Evolutionary conservation across 192 early-diverging fungal genomes (phyloP).

Genomic region (Phycomyces nitens): DNA sequence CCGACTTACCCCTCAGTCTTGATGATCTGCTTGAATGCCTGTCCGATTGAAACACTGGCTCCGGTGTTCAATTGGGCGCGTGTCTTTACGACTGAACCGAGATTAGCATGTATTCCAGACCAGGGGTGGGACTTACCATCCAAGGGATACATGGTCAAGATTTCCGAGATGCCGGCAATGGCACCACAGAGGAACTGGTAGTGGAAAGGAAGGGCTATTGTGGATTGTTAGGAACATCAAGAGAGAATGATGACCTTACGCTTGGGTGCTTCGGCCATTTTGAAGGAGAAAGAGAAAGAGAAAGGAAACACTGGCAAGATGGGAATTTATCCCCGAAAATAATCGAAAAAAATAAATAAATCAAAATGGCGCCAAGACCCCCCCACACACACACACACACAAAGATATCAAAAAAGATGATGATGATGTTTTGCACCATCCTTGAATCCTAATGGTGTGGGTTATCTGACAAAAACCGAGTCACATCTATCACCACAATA

Average conservation of each 20-base stretch:
- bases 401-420: too few species aligned
- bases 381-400: too few species aligned
- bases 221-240: too few species aligned
- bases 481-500: too few species aligned
- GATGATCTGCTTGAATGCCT: slow-evolving; percentile 26
- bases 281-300: not conserved
- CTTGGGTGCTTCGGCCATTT: not conserved
- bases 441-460: too few species aligned
- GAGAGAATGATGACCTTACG: too few species aligned
- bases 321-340: not conserved
- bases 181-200: slow-evolving; percentile 77
- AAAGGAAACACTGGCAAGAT: not conserved
- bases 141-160: slow-evolving; percentile 91
- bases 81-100: slow-evolving; percentile 77
- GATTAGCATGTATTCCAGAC: not conserved
- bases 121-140: slow-evolving; percentile 49
- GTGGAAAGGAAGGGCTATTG: slow-evolving; percentile 60
- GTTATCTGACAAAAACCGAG: too few species aligned
- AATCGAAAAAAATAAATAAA: slow-evolving; percentile 2
- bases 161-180: slow-evolving; percentile 87
- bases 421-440: not conserved
- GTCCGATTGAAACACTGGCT: slow-evolving; percentile 25
- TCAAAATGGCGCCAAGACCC: slow-evolving; percentile 9
- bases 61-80: slow-evolving; percentile 74
- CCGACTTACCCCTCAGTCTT: slow-evolving; percentile 32